Evolutionary conservation across 192 early-diverging fungal species (phyloP), one percentile per base, ranked within the genome.

Genomic region (Podila epicladia): DNA sequence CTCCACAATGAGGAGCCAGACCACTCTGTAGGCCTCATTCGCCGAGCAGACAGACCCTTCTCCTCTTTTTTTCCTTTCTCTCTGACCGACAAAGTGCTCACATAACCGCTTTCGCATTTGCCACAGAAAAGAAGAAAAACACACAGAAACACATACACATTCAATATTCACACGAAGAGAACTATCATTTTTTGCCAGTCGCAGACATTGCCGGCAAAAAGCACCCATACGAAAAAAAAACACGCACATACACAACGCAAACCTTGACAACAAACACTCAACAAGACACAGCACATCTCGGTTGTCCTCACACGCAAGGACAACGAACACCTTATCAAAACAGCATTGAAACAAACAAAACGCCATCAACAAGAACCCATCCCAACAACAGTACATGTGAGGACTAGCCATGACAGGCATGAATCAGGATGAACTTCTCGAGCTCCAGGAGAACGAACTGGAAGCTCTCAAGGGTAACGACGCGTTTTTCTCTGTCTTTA

Each of bases 391-490:
- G 26, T 51, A 33, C 66, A 51, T 38, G 66, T 58, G 51, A 58
- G 66, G 50, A 58, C 48, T 3, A 51, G 57, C 26, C 67, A 76
- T 76, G 74, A 58, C 82, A 50, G 62, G 58, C 28, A 67, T 75
- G 74, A 83, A 85, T 76, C 74, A 87, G 32, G 85, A 82, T 60
- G 89, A 88, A 78, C 67, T 90, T 45, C 55, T 85, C 15, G 87
- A 91, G 72, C 73, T 91, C 33, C 93, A 94, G 83, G 73, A 88
- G 51, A 90, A 92, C 76, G 93, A 94, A 83, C 79, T 94, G 31
- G 91, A 90, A 64, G 93, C 91, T 35, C 78, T 94, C 17, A 74
- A 83, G 77, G 90, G 89, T 48, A 89, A 15, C 24, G 37, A 41
- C 24, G 53, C 53, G 15, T 59, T 8, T 19, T 7, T 45, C 31